These are phyloP conservation scores for Backusella tarrabulga DNA, from an alignment of 192 early-diverging fungal species.

Conservation along the genomic window DNA sequence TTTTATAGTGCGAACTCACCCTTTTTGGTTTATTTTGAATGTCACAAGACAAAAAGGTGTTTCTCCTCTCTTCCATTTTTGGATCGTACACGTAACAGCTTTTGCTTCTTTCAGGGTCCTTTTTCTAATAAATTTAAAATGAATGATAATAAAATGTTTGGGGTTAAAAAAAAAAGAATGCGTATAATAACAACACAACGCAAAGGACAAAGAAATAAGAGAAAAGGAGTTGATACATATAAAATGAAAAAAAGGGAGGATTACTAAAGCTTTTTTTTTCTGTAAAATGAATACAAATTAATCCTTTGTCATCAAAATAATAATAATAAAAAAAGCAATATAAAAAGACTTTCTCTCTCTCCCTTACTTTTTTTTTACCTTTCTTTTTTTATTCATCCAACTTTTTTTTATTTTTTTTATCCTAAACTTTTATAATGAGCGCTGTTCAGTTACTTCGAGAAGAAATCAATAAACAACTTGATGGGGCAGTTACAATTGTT, in stretches of 20 bases:
- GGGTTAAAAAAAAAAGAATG: too few relatives aligned
- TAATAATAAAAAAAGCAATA: background rate
- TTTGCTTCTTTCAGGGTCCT: background rate
- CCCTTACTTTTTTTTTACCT: background rate
- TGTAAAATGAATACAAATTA: background rate
- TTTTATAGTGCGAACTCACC: background rate
- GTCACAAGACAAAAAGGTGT: background rate
- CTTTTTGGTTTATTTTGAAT: background rate
- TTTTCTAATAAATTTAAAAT: background rate
- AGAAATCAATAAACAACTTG: constrained; percentile 27
- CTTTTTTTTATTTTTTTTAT: constrained; percentile 10
- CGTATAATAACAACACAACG: background rate
- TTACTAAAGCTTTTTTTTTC: background rate
- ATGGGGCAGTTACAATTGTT: constrained; percentile 37
- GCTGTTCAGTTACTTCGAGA: constrained; percentile 26
- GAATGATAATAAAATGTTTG: too few relatives aligned
- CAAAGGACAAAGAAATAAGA: background rate
- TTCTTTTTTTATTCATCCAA: background rate
- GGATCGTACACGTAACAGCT: background rate
- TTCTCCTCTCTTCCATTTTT: background rate
- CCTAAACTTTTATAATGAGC: background rate
- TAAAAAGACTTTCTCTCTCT: constrained; percentile 1
- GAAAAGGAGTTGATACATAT: background rate
- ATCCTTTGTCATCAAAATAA: background rate
- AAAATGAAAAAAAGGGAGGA: background rate